Evolutionary conservation across 192 early-diverging fungal genomes (phyloP), one percentile per base, ranked within the genome.

Genomic region (Entrophospora sp.): DNA sequence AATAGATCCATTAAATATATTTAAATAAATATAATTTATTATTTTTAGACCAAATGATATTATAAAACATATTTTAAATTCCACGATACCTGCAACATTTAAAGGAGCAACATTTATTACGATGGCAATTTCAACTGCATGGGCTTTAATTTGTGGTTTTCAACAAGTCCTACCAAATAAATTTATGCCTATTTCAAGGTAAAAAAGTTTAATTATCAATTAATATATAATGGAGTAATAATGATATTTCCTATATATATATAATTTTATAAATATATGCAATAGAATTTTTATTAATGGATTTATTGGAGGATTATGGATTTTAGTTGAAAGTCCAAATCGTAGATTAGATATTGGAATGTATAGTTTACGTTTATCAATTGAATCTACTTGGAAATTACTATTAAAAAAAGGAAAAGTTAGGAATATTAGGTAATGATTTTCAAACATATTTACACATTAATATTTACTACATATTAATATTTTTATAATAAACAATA

Each of bases 261-360:
- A n/a, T n/a, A n/a, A n/a, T n/a, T n/a, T n/a, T n/a, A n/a, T n/a
- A n/a, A n/a, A n/a, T n/a, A 66, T 30, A 49, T 49, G 4, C 24
- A 51, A 22, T 63, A 68, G 60, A 32, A 64, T 52, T 13, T 68
- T 56, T 45, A 6, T 73, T 20, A 60, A 65, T 48, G 72, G 72
- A 5, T 60, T 73, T 55, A 2, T 73, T 34, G 67, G 67, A 7
- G 67, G 62, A 6, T 22, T 69, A 4, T 73, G 72, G 72, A 53
- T 73, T 7, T 38, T 73, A 2, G 24, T 55, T 28, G 72, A 73
- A 52, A 31, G 44, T 4, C 27, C n/a, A 7, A 28, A 64, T 16
- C 68, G 72, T 18, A 60, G 67, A 45, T 27, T 69, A 2, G 72
- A 61, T 4, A 37, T 73, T 56, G 51, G 62, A 13, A 43, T 73